Base-by-base conservation (phyloP, 352 stramenopile genomes). In the Phytophthora sp. region DNA sequence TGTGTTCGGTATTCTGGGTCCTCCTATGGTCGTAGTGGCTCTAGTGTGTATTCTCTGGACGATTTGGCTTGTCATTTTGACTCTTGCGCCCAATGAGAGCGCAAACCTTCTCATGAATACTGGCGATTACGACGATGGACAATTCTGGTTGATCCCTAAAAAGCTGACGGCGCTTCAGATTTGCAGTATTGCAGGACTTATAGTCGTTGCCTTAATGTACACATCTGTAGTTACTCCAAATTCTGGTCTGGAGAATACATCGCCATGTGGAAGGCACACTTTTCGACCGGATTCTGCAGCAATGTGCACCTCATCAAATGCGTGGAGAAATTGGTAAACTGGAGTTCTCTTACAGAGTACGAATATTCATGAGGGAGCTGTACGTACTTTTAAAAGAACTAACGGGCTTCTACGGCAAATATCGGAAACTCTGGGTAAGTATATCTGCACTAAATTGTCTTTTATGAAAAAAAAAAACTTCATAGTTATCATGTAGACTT, bases 401-500 rank as follows among this genome's bases (percentile, higher is more conserved):
- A 13, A 75, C 59, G 23, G 38, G 51, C 0, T 73, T 75, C 24
- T 26, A 73, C 3, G 64, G 72, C 7, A 65, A 53, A 30, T 33
- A 77, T 30, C 72, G 72, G 21, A 80, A 80, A 20, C 57, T 57
- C 15, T 80, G 69, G 72, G 59, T 77, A 52, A 26, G 66, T 21
- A 3, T 50, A 27, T 12, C 20, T 15, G 9, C 41, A 21, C 7
- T 30, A 4, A 30, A 18, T 29, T 49, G 13, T n/a, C 23, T 16
- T 12, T 27, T 46, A 27, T 8, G 8, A 12, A 23, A 27, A 27
- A 46, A 20, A 2, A n/a, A n/a, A n/a, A n/a, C n/a, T n/a, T 33
- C 5, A 21, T 21, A 9, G 5, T 38, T 4, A n/a, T 41, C 15
- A 15, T 47, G 7, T 49, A 82, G 63, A 82, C 77, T 46, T 20